A percentile compares a stretch with the other conserved stretches of the same genome.
These are phyloP conservation scores for Amauroascus verrucosus DNA, from an alignment of 2,329 filamentous ascomycete genomes.

Conservation along the genomic window DNA sequence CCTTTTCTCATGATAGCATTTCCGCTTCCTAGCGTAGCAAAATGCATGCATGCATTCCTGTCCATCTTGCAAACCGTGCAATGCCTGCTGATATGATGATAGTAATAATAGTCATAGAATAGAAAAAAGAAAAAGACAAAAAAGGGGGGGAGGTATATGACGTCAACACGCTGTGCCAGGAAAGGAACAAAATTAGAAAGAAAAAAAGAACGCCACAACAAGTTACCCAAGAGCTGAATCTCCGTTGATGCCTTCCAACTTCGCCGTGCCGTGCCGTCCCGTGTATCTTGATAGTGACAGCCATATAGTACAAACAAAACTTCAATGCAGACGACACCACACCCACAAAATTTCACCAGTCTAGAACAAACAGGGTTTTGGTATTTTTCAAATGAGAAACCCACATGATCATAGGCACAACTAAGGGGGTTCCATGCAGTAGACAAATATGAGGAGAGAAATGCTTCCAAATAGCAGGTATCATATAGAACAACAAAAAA, in stretches of 20 bases:
- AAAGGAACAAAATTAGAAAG: background rate
- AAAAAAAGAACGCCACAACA: constrained; percentile 14
- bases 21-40: background rate
- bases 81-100: constrained; percentile 4
- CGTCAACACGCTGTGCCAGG: constrained; percentile 10
- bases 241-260: constrained; percentile 11
- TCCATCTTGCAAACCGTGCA: constrained; percentile 6
- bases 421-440: background rate
- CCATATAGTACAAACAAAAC: constrained; percentile 11
- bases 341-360: constrained; percentile 6
- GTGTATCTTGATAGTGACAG: constrained; percentile 11
- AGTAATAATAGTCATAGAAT: constrained; percentile 17
- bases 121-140: constrained; percentile 15
- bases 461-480: constrained; percentile 8
- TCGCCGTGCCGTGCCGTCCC: constrained; percentile 15
- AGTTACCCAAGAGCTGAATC: constrained; percentile 9
- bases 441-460: constrained; percentile 8
- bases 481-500: constrained; percentile 8
- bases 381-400: constrained; percentile 3
- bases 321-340: constrained; percentile 13
- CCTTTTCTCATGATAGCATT: background rate
- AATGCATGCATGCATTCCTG: background rate
- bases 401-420: constrained; percentile 6
- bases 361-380: constrained; percentile 7
- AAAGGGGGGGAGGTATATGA: constrained; percentile 9